Base-by-base conservation (phyloP, 148 eudicot species). In the Pharnaceum exiguum region DNA sequence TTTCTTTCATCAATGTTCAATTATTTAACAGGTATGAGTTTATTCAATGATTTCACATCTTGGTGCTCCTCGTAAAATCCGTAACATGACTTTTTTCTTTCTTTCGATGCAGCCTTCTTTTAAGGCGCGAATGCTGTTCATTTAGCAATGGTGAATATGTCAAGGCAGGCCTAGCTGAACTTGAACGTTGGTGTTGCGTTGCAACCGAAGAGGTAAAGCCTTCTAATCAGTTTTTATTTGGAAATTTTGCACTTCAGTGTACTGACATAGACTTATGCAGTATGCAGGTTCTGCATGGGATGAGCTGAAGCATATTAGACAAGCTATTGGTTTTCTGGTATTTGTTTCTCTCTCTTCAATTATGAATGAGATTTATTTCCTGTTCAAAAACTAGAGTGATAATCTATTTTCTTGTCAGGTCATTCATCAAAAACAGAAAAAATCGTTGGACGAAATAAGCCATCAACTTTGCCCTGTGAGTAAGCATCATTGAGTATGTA, bases 211-310 rank as follows among this genome's bases (percentile, higher is more conserved):
- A 89, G 91, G 96, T 88, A 75, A 46, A 17, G 21, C 18, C 26
- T 39, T 61, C 28, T 31, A 21, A 47, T 27, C 13, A 60, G 57
- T 13, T 28, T 21, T 16, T 22, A 56, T 16, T 12, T 35, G 6
- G 18, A 15, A 33, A 26, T 21, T n/a, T 17, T 61, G 21, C 25
- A 28, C 2, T 32, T 39, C 33, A 24, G 31, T 44, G 21, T 42
- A 30, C 27, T 59, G 40, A 75, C 35, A 48, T 50, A 17, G 48
- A 38, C 54, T 56, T 26, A 26, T 71, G 69, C 89, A 93, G 96
- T 89, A 89, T 72, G 95, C 96, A 67, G 99, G 99, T 54, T 79
- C 82, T 56, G 77, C 99, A 10, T 89, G 99, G 99, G 96, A 94
- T 58, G 96, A 89, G 71, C 83, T 94, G 66, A 89, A 84, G 78